These are phyloP conservation scores for Dothistroma pini DNA, from an alignment of 2,329 filamentous ascomycete genomes.

Conservation along the genomic window DNA sequence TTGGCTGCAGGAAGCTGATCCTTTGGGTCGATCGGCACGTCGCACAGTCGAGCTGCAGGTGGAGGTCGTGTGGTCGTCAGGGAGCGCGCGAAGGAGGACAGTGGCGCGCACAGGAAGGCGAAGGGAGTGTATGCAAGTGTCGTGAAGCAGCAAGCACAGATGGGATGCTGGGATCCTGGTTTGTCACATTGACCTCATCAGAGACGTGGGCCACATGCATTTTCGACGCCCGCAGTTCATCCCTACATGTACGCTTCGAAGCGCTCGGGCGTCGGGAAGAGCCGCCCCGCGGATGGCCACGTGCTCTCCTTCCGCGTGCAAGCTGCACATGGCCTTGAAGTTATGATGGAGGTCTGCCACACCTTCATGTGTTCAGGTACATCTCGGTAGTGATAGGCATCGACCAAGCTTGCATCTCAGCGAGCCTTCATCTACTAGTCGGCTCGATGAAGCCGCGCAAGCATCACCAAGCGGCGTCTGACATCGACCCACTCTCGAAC, in stretches of 20 bases:
- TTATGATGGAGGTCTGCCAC: no score
- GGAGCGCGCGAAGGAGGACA: neutral
- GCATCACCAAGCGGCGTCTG: neutral
- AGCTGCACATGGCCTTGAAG: no score
- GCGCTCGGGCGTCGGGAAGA: no score
- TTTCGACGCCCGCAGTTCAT: neutral
- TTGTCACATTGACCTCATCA: neutral
- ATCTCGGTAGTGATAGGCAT: no score
- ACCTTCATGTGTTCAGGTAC: no score
- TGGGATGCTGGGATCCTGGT: no score
- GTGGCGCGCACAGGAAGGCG: neutral
- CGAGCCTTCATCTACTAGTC: neutral
- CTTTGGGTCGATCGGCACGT: conserved; percentile 1
- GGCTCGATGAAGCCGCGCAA: neutral
- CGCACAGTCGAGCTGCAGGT: conserved; percentile 1
- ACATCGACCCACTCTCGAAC: neutral
- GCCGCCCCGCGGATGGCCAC: no score
- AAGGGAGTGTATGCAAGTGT: neutral
- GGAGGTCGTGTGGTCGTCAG: no score
- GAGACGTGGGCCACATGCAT: neutral
- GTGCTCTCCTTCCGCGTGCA: no score
- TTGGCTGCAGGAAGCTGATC: conserved; percentile 1
- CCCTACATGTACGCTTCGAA: no score
- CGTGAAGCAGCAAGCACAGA: neutral
- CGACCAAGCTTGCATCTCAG: neutral